phyloP scores from a whole-genome alignment of 305 asterid species.

The Fraxinus albicans region DNA sequence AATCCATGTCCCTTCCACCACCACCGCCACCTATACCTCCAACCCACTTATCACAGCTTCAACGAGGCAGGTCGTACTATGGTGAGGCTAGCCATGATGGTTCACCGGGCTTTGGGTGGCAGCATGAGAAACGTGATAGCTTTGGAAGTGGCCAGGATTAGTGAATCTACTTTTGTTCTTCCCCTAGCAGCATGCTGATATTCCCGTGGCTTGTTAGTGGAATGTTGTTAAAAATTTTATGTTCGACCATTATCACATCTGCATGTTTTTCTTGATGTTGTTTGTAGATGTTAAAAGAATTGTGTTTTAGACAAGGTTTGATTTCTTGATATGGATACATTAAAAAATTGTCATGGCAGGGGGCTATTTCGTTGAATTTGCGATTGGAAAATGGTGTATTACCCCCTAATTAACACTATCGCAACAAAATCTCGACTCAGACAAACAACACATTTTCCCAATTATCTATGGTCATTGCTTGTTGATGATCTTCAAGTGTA shows the following conservation, averaged over 20 bases:
- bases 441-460: not conserved
- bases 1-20: slow-evolving; percentile 51
- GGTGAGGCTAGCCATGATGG: slow-evolving; percentile 59
- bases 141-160: slow-evolving; percentile 52
- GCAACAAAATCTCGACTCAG: not conserved
- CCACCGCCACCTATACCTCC: slow-evolving; percentile 61
- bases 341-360: not conserved
- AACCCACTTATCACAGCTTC: slow-evolving; percentile 43
- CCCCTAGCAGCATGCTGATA: not conserved
- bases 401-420: too few relatives aligned
- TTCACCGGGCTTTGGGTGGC: slow-evolving; percentile 74
- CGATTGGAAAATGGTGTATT: not conserved
- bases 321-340: not conserved
- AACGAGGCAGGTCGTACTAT: slow-evolving; percentile 52
- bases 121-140: slow-evolving; percentile 48
- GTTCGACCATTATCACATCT: not conserved
- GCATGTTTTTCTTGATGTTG: slow-evolving; percentile 16
- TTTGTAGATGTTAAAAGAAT: slow-evolving; percentile 21
- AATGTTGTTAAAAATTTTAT: not conserved
- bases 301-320: not conserved
- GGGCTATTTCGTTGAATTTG: not conserved
- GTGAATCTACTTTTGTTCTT: slow-evolving; percentile 11
- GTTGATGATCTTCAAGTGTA: not conserved
- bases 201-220: not conserved
- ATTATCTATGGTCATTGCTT: not conserved